phyloP scores from a whole-genome alignment of 2,329 filamentous ascomycete genomes.

The Botrytis fabae region DNA sequence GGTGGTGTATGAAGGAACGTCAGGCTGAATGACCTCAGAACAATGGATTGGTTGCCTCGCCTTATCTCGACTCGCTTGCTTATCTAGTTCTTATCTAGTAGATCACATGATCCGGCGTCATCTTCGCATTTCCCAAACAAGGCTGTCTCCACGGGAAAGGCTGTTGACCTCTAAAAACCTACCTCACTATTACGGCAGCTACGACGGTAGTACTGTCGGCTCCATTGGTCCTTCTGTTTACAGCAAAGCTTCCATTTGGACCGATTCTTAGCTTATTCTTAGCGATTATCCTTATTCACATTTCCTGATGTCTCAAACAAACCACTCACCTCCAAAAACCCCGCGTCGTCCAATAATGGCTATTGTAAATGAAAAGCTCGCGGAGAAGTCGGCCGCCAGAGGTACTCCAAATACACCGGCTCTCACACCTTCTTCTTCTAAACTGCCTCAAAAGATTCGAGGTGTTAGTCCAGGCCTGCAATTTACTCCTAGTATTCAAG shows the following conservation, averaged over 20 bases:
- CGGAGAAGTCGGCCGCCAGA: constrained; percentile 22
- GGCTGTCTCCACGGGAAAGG: constrained; percentile 22
- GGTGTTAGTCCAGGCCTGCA: constrained; percentile 7
- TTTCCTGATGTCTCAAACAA: constrained; percentile 28
- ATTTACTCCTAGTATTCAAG: constrained; percentile 12
- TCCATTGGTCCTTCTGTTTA: not conserved
- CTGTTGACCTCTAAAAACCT: not conserved
- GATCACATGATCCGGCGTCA: constrained; percentile 8
- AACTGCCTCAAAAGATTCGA: constrained; percentile 21
- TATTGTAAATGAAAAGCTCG: constrained; percentile 23
- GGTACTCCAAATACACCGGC: not conserved
- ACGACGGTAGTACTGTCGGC: constrained; percentile 23
- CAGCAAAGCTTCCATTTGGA: not conserved
- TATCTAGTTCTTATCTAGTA: constrained; percentile 9
- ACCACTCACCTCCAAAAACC: constrained; percentile 25
- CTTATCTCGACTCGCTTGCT: constrained; percentile 21
- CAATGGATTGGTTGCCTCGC: constrained; percentile 12
- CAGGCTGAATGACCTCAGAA: constrained; percentile 16
- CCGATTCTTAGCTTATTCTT: constrained; percentile 7
- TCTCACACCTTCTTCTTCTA: constrained; percentile 19
- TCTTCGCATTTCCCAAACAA: constrained; percentile 19
- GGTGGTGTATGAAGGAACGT: not conserved
- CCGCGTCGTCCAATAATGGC: constrained; percentile 27
- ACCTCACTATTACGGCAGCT: constrained; percentile 19
- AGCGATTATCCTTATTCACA: constrained; percentile 12